These are phyloP conservation scores for Raddia guianensis DNA, from an alignment of 176 grass and related monocot genomes.

Conservation along the genomic window DNA sequence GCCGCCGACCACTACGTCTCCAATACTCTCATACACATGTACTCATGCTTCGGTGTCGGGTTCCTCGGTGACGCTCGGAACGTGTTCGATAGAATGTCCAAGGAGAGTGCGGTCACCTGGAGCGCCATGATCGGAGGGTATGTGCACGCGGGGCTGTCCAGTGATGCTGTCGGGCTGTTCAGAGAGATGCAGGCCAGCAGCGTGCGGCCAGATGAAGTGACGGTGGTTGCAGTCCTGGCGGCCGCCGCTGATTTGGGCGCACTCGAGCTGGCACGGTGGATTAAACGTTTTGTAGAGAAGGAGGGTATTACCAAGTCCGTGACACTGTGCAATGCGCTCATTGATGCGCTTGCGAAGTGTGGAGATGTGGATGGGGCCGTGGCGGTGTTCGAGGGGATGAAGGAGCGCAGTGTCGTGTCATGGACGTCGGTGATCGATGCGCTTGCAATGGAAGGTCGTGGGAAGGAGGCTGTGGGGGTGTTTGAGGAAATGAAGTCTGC, in stretches of 20 bases:
- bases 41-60: slow-evolving; percentile 38
- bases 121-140: slow-evolving; percentile 78
- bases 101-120: slow-evolving; percentile 60
- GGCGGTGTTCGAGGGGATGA: slow-evolving; percentile 58
- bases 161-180: slow-evolving; percentile 55
- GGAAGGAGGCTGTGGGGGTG: slow-evolving; percentile 49
- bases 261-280: slow-evolving; percentile 68
- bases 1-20: slow-evolving; percentile 47
- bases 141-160: slow-evolving; percentile 50
- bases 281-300: slow-evolving; percentile 50
- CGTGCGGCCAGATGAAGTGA: slow-evolving; percentile 53
- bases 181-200: slow-evolving; percentile 60
- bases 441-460: slow-evolving; percentile 72
- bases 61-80: slow-evolving; percentile 54
- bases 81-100: slow-evolving; percentile 64
- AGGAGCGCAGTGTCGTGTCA: slow-evolving; percentile 56
- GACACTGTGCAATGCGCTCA: slow-evolving; percentile 56
- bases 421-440: slow-evolving; percentile 71
- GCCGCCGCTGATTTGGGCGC: slow-evolving; percentile 66
- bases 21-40: slow-evolving; percentile 65
- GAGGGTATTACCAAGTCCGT: slow-evolving; percentile 46
- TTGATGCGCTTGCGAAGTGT: slow-evolving; percentile 64
- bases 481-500: slow-evolving; percentile 62
- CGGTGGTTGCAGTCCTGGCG: slow-evolving; percentile 49
- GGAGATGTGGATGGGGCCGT: slow-evolving; percentile 61